These are phyloP conservation scores for Somion occarium DNA, from an alignment of 1,284 basidiomycete species.

Conservation along the genomic window DNA sequence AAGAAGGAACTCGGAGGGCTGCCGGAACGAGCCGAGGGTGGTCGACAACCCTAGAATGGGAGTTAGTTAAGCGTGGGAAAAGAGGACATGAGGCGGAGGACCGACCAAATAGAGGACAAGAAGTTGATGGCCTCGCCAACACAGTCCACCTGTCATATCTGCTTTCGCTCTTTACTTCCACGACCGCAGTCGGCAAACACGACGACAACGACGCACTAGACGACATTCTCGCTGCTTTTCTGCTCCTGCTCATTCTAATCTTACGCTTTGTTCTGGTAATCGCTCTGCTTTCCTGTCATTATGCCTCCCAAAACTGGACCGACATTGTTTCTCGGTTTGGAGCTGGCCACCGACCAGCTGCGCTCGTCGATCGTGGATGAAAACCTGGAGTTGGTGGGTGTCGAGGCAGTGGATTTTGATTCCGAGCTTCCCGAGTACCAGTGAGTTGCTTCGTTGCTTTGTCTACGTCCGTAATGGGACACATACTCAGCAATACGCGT, in stretches of 20 bases:
- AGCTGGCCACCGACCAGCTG: slow-evolving; percentile 76
- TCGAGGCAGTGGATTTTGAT: slow-evolving; percentile 78
- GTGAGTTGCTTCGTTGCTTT: slow-evolving; percentile 41
- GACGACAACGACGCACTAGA: slow-evolving; percentile 15
- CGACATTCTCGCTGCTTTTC: slow-evolving; percentile 3
- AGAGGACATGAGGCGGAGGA: slow-evolving; percentile 1
- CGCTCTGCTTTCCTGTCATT: slow-evolving; percentile 5
- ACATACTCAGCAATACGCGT: background rate
- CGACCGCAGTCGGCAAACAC: slow-evolving; percentile 19
- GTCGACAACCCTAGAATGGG: background rate
- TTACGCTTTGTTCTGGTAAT: slow-evolving; percentile 5
- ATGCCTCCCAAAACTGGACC: slow-evolving; percentile 49
- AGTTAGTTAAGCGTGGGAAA: background rate
- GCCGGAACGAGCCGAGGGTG: too few relatives aligned
- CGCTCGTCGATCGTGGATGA: slow-evolving; percentile 78
- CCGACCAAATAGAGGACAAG: slow-evolving; percentile 4
- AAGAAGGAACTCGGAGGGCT: too few relatives aligned
- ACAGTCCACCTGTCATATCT: slow-evolving; percentile 16
- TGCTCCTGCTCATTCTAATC: slow-evolving; percentile 13
- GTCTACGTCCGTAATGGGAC: background rate
- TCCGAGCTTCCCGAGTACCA: slow-evolving; percentile 73
- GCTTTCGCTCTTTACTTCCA: slow-evolving; percentile 20
- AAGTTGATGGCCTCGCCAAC: slow-evolving; percentile 15
- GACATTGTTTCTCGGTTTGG: slow-evolving; percentile 69
- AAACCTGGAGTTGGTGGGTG: slow-evolving; percentile 70